phyloP scores from a whole-genome alignment of 192 early-diverging fungal species.

The Paraglomus brasilianum region DNA sequence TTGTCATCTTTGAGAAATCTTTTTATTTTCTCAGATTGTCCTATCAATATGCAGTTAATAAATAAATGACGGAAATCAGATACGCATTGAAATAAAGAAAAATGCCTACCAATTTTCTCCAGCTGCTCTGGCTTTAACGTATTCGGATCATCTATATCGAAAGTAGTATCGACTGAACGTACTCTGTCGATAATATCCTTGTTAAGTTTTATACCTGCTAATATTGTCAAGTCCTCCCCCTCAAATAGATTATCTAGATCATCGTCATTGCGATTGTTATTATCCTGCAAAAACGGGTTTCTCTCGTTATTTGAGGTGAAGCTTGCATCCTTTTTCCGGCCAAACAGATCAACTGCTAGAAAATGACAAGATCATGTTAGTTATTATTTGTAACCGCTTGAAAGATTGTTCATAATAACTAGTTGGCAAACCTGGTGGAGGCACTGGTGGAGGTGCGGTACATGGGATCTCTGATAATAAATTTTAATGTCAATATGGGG shows the following conservation, averaged over 20 bases:
- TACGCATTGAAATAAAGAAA: not conserved
- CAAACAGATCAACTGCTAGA: no score
- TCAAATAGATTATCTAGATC: not conserved
- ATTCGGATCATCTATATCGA: not conserved
- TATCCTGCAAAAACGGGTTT: no score
- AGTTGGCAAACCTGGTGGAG: not conserved
- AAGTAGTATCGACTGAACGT: no score
- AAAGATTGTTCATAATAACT: not conserved
- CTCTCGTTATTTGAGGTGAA: no score
- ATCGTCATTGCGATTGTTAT: not conserved
- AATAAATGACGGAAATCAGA: not conserved
- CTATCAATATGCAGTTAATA: not conserved
- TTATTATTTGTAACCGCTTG: no score
- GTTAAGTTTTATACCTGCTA: no score
- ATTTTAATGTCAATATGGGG: not conserved
- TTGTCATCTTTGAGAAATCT: constrained; percentile 27
- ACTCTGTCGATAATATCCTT: no score
- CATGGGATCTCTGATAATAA: not conserved
- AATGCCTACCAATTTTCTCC: not conserved
- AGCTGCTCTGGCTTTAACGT: constrained; percentile 1
- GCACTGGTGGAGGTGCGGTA: not conserved
- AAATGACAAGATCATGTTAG: no score
- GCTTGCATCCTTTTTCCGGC: no score
- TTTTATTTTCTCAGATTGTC: constrained; percentile 18
- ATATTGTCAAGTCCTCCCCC: not conserved